Conservation (phyloP, 805 yeast species). For the Candida ascalaphidarum region DNA sequence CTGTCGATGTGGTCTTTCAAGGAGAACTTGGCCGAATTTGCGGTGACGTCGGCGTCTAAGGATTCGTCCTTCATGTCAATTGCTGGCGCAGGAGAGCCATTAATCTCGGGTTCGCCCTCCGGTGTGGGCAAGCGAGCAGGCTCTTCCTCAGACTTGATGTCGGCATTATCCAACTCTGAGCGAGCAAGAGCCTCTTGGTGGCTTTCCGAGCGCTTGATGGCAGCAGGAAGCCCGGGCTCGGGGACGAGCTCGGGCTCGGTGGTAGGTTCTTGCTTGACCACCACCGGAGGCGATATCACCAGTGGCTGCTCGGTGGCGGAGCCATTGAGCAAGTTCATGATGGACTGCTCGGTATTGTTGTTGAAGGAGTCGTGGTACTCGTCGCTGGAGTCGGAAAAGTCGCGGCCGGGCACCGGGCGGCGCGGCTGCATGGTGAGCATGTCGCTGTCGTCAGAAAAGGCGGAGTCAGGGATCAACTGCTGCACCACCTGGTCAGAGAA, state of each 20-base stretch:
- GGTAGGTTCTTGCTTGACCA: not conserved
- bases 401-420: not conserved
- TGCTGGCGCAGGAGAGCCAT: too few species aligned
- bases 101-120: too few species aligned
- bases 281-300: too few species aligned
- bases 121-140: too few species aligned
- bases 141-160: too few species aligned
- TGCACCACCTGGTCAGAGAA: constrained; percentile 30
- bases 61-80: too few species aligned
- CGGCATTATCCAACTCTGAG: too few species aligned
- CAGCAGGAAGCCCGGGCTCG: not conserved
- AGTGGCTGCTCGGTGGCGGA: too few species aligned
- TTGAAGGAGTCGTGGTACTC: constrained; percentile 23
- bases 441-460: not conserved
- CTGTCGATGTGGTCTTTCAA: constrained; percentile 24
- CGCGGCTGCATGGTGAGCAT: too few species aligned
- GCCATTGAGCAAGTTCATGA: constrained; percentile 24
- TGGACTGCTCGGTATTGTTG: constrained; percentile 30
- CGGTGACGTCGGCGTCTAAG: too few species aligned
- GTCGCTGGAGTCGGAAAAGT: constrained; percentile 1
- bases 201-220: too few species aligned
- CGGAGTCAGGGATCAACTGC: constrained; percentile 17
- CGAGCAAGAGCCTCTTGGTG: too few species aligned
- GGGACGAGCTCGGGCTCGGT: not conserved
- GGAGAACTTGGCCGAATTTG: constrained; percentile 5